Conservation (phyloP, 345 rosid genomes). For the Fremontodendron californicum region DNA sequence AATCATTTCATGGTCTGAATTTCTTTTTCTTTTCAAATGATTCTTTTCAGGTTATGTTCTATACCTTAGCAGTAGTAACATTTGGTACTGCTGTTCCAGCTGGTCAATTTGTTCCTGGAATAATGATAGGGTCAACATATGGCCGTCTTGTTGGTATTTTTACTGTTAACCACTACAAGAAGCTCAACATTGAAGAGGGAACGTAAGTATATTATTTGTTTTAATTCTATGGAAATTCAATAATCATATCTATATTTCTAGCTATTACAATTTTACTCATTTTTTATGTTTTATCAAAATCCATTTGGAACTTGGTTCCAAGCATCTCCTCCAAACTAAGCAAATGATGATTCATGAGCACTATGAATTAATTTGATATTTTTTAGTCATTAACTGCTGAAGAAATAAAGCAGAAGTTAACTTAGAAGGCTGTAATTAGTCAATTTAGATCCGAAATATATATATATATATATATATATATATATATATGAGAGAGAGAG, state of each 20-base stretch:
- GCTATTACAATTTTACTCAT: not conserved
- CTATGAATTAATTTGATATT: not conserved
- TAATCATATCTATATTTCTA: not conserved
- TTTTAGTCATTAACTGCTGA: not conserved
- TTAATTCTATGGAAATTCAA: not conserved
- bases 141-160: constrained; percentile 99
- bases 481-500: not conserved
- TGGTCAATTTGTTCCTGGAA: constrained; percentile 98
- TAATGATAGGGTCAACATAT: constrained; percentile 97
- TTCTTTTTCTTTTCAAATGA: not conserved
- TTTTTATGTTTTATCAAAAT: not conserved
- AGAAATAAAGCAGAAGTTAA: not conserved
- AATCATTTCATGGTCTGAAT: not conserved
- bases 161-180: constrained; percentile 83
- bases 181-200: constrained; percentile 96
- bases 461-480: too few relatives aligned
- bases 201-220: constrained; percentile 60
- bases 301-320: not conserved
- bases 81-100: constrained; percentile 99
- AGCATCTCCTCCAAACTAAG: not conserved
- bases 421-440: not conserved
- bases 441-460: not conserved
- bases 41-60: constrained; percentile 81
- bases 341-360: not conserved
- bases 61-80: constrained; percentile 82